Evolutionary conservation across 164 flowering plant species (phyloP).

Genomic region (Stephania yunnanensis): DNA sequence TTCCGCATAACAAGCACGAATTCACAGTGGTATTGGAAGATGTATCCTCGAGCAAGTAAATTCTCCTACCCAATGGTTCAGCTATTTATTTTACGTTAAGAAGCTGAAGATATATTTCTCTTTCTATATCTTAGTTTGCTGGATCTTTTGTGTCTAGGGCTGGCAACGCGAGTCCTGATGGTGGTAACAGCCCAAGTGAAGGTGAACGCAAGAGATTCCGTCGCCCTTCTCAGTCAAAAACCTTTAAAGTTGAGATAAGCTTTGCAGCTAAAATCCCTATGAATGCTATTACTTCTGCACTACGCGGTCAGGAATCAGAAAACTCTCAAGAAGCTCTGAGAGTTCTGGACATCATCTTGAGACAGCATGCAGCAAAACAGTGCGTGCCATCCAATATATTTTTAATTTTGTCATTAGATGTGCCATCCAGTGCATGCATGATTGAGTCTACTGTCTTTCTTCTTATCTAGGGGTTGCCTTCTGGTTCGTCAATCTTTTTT

Average conservation of each 20-base stretch:
- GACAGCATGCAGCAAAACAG: constrained; percentile 96
- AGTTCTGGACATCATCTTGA: constrained; percentile 76
- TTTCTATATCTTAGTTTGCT: neutral
- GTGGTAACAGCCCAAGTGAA: constrained; percentile 48
- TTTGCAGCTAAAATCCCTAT: constrained; percentile 90
- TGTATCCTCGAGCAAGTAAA: constrained; percentile 49
- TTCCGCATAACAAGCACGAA: constrained; percentile 72
- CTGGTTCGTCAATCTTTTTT: constrained; percentile 90
- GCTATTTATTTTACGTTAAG: neutral
- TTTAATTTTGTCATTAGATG: neutral
- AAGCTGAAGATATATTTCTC: too few species aligned
- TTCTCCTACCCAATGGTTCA: neutral
- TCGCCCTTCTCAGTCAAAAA: constrained; percentile 60
- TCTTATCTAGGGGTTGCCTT: constrained; percentile 76
- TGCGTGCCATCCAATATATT: constrained; percentile 20
- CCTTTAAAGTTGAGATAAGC: constrained; percentile 68
- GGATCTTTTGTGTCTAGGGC: constrained; percentile 12
- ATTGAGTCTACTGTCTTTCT: neutral
- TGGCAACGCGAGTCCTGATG: constrained; percentile 50
- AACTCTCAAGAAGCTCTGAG: constrained; percentile 81
- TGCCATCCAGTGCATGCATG: neutral
- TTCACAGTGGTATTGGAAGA: constrained; percentile 84
- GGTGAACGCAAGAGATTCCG: constrained; percentile 55
- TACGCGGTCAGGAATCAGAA: constrained; percentile 86
- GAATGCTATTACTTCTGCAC: constrained; percentile 68